Base-by-base conservation (phyloP, 2,329 filamentous ascomycete species). In the Trematosphaeria pertusa region DNA sequence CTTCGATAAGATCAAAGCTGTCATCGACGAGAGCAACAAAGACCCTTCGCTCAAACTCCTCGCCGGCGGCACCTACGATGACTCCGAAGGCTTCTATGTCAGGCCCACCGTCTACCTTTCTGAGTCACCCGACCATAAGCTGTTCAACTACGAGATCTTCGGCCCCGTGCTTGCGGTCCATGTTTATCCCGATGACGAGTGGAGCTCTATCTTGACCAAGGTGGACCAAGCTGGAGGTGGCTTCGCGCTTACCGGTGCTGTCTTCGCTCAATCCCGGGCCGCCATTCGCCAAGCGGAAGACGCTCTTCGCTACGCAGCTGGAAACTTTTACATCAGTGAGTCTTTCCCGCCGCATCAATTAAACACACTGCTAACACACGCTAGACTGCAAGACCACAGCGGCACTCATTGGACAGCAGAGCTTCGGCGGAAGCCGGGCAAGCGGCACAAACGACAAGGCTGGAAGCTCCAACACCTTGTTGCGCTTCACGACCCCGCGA, bases 21-120 rank as follows among this genome's bases (percentile, higher is more conserved):
- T 86, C 43, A 94, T 95, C 55, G 87, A 93, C 50, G 83, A 82
- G 21, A 87, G 89, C 15, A 91, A 89, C 73, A 78, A 78, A 3
- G 90, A 94, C 68, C 72, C 79, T 7, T 83, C 87, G 52, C 81
- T 95, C 20, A 81, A 87, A 69, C 78, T 92, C 2, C 71, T 95
- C 7, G 81, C 79, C 1, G 91, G 90, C 36, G 90, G 90, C 52
- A 85, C 79, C 52, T 87, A 92, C 69, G 88, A 93, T 69, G 82
- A 83, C 36, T 86, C 81, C 48, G 85, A 85, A 73, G 90, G 90
- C 54, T 95, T 86, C 79, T 95, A 84, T 74, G 82, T 95, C 66
- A 81, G 88, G 71, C 90, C 90, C 11, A 94, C 90, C 45, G 81
- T 95, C 63, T 94, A 92, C 77, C 75, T 79, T 49, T 87, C 88